These are phyloP conservation scores for Aureobasidium vineae DNA, from an alignment of 2,329 filamentous ascomycete genomes.

Conservation along the genomic window DNA sequence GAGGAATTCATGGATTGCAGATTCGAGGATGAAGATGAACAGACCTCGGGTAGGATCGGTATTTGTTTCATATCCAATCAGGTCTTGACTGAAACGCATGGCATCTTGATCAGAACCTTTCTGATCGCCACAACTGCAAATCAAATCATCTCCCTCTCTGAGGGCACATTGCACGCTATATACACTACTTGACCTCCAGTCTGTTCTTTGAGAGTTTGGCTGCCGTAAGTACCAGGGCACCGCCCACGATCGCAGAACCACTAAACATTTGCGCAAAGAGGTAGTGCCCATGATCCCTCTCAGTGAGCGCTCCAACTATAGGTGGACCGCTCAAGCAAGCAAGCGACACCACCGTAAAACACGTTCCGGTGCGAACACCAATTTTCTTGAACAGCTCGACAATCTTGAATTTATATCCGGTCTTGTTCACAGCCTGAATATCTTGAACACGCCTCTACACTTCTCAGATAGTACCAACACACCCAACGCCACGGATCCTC, in stretches of 20 bases:
- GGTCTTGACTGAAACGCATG: no score
- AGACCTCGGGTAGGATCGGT: no score
- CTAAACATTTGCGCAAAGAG: background rate
- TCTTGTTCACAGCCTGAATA: background rate
- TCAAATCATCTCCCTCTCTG: no score
- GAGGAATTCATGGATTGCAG: no score
- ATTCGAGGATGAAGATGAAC: no score
- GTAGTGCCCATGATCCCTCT: background rate
- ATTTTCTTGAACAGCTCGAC: constrained; percentile 38
- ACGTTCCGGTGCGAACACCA: constrained; percentile 51
- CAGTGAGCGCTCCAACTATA: constrained; percentile 31
- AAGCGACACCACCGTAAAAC: constrained; percentile 47
- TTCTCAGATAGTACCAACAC: no score
- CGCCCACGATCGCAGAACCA: background rate
- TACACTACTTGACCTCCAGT: background rate
- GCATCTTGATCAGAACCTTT: no score
- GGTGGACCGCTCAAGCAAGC: constrained; percentile 49
- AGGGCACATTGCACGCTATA: background rate
- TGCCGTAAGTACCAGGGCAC: background rate
- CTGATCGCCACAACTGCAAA: no score
- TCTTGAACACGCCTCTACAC: no score
- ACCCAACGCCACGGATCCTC: no score
- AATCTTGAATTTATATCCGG: background rate
- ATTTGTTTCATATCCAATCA: no score
- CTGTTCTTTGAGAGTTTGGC: background rate